Evolutionary conservation across 139 green algal genomes (phyloP).

Genomic region (Zygnema circumcarinatum): DNA sequence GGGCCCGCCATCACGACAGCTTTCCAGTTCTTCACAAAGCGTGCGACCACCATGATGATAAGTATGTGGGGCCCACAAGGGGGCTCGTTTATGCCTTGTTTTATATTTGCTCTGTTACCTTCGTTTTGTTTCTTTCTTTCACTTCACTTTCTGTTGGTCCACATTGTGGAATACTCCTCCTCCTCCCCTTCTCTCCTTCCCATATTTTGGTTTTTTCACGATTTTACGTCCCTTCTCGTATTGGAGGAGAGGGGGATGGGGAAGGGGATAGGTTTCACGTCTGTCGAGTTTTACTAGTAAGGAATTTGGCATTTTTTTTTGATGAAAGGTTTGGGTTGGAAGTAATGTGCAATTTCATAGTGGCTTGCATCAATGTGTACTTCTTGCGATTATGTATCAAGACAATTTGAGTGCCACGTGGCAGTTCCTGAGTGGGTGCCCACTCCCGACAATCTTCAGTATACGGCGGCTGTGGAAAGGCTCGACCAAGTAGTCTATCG

Average conservation of each 20-base stretch:
- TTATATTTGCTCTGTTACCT: background rate
- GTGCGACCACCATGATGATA: slow-evolving; percentile 44
- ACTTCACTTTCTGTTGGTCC: background rate
- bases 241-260: too few species aligned
- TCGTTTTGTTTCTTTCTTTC: background rate
- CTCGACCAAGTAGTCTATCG: slow-evolving; percentile 82
- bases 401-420: too few species aligned
- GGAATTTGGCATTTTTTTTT: too few species aligned
- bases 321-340: too few species aligned
- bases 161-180: background rate
- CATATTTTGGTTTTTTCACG: too few species aligned
- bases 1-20: slow-evolving; percentile 66
- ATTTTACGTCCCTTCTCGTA: too few species aligned
- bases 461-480: slow-evolving; percentile 73
- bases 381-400: too few species aligned
- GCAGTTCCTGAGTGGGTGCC: slow-evolving; percentile 84
- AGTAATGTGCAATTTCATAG: too few species aligned
- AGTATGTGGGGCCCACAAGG: slow-evolving; percentile 15
- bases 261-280: too few species aligned
- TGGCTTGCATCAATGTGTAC: too few species aligned
- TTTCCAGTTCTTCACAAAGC: slow-evolving; percentile 78
- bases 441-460: slow-evolving; percentile 80
- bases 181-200: background rate
- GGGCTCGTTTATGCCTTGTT: background rate
- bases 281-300: too few species aligned